Percentiles rank a stretch among this genome's conserved stretches.
These are phyloP conservation scores for Coemansia sp. DNA, from an alignment of 192 early-diverging fungal genomes.

Conservation along the genomic window DNA sequence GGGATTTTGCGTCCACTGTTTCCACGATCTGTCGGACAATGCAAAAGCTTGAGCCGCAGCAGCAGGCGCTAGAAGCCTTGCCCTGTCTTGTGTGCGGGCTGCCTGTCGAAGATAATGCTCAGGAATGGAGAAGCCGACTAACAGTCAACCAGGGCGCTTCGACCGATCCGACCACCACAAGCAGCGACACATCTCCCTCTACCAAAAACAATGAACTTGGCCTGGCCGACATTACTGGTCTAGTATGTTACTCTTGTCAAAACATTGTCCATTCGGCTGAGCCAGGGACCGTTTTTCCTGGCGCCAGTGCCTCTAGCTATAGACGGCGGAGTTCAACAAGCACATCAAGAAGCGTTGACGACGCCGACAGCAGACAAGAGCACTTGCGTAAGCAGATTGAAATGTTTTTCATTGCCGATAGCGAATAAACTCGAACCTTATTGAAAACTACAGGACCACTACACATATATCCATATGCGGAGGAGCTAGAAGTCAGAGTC, in stretches of 20 bases:
- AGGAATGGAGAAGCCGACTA: constrained; percentile 38
- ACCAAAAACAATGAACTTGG: not conserved
- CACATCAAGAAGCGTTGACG: not conserved
- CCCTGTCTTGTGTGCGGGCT: constrained; percentile 59
- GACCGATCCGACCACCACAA: not conserved
- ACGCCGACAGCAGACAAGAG: constrained; percentile 19
- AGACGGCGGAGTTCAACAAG: not conserved
- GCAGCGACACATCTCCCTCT: not conserved
- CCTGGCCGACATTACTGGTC: constrained; percentile 17
- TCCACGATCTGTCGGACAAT: constrained; percentile 81
- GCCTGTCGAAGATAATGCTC: constrained; percentile 56
- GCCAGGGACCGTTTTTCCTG: constrained; percentile 30
- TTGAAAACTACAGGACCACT: too few species aligned
- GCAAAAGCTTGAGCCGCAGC: constrained; percentile 65
- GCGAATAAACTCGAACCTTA: constrained; percentile 33
- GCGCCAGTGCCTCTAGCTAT: not conserved
- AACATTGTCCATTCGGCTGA: constrained; percentile 25
- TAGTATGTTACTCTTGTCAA: constrained; percentile 47
- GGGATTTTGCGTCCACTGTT: constrained; percentile 82
- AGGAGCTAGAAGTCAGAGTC: too few species aligned
- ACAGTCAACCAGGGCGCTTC: constrained; percentile 18
- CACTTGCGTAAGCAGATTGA: constrained; percentile 62
- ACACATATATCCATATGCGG: too few species aligned
- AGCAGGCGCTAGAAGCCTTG: constrained; percentile 43
- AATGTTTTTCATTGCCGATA: constrained; percentile 63